phyloP scores from a whole-genome alignment of 2,329 filamentous ascomycete genomes.

The Amphichorda felina region DNA sequence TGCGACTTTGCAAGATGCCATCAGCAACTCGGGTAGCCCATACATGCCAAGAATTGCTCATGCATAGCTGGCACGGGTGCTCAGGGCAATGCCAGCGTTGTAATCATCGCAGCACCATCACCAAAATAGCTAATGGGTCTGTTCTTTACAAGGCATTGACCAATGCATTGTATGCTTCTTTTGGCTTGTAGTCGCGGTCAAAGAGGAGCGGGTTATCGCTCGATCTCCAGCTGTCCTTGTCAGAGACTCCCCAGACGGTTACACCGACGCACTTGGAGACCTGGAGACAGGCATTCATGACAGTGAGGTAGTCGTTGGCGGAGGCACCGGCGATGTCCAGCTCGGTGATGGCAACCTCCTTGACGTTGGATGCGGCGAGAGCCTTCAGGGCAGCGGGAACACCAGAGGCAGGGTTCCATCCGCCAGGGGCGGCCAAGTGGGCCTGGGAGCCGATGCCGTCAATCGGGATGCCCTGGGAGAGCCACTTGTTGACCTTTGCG shows the following conservation, averaged over 20 bases:
- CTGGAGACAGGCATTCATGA: conserved; percentile 45
- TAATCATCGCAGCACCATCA: too few species aligned
- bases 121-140: too few species aligned
- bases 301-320: conserved; percentile 43
- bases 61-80: too few species aligned
- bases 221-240: conserved; percentile 37
- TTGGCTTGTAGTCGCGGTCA: conserved; percentile 36
- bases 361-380: conserved; percentile 35
- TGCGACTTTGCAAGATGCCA: too few species aligned
- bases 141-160: conserved; percentile 4
- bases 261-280: conserved; percentile 51
- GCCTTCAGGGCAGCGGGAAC: conserved; percentile 36
- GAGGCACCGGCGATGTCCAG: conserved; percentile 52
- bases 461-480: conserved; percentile 48
- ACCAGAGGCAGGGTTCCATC: conserved; percentile 30
- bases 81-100: too few species aligned
- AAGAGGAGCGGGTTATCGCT: conserved; percentile 39
- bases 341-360: conserved; percentile 54
- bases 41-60: too few species aligned
- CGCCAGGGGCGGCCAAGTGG: conserved; percentile 34
- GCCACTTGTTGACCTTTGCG: conserved; percentile 50
- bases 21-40: too few species aligned
- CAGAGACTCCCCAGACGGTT: conserved; percentile 48
- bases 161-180: conserved; percentile 33
- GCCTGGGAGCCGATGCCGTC: conserved; percentile 50